phyloP scores from a whole-genome alignment of 176 grass and related monocot species.

The Tillandsia leiboldiana region DNA sequence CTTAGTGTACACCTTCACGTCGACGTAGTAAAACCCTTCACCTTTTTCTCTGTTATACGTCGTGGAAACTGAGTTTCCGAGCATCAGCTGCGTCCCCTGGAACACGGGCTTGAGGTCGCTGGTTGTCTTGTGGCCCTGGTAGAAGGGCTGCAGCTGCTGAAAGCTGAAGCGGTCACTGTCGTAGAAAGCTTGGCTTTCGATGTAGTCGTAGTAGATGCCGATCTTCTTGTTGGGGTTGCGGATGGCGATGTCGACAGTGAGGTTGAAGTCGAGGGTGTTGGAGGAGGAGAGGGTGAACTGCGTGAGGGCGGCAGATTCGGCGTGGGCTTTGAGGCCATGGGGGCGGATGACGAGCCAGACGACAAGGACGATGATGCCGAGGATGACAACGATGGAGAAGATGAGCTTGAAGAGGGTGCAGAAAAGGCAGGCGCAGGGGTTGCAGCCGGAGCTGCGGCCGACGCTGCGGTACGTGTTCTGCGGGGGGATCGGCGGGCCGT shows the following conservation, averaged over 20 bases:
- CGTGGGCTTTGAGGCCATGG: slow-evolving; percentile 4
- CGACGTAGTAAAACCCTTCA: slow-evolving; percentile 55
- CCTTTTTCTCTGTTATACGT: slow-evolving; percentile 44
- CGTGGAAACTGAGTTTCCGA: slow-evolving; percentile 17
- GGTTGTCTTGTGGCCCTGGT: slow-evolving; percentile 42
- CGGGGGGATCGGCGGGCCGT: slow-evolving; percentile 18
- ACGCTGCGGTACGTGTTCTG: slow-evolving; percentile 8
- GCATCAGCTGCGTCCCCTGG: background rate
- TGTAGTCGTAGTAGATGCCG: slow-evolving; percentile 17
- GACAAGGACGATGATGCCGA: slow-evolving; percentile 19
- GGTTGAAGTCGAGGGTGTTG: slow-evolving; percentile 5
- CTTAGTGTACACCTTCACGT: slow-evolving; percentile 37
- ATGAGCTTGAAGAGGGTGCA: slow-evolving; percentile 16
- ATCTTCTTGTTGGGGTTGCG: slow-evolving; percentile 23
- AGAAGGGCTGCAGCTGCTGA: background rate
- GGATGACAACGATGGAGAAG: slow-evolving; percentile 15
- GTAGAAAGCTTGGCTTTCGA: slow-evolving; percentile 2
- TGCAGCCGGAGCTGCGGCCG: slow-evolving; percentile 9
- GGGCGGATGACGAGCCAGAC: slow-evolving; percentile 18
- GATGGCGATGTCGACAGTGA: slow-evolving; percentile 12
- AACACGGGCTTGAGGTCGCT: slow-evolving; percentile 22
- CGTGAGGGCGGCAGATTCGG: slow-evolving; percentile 6
- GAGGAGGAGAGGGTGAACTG: slow-evolving; percentile 6
- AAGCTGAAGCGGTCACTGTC: slow-evolving; percentile 3
- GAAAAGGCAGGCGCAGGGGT: slow-evolving; percentile 8